A percentile compares a stretch with the other conserved stretches of the same genome.
Evolutionary conservation across 2,329 filamentous ascomycete species (phyloP).

Genomic region (Chaetomium sp.): DNA sequence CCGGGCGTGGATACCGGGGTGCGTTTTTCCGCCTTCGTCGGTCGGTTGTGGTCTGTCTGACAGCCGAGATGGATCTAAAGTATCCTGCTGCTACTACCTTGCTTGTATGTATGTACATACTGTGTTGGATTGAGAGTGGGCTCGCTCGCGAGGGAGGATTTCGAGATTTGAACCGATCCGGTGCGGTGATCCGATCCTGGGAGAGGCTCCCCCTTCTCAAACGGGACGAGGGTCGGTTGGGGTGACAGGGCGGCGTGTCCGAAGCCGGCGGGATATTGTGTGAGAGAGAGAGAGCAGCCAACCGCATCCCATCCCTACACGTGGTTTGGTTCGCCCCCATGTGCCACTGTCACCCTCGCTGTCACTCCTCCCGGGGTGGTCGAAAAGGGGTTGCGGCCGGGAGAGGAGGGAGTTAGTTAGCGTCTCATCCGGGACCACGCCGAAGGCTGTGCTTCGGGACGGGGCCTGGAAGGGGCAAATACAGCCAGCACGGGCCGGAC

Average conservation of each 20-base stretch:
- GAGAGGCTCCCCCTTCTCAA: neutral
- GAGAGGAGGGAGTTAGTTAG: neutral
- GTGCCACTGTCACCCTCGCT: neutral
- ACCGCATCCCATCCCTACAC: neutral
- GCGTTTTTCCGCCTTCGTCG: neutral
- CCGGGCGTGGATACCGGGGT: neutral
- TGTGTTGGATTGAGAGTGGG: neutral
- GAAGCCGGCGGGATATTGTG: neutral
- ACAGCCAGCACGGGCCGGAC: constrained; percentile 14
- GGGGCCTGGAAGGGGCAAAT: neutral
- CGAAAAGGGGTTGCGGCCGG: constrained; percentile 1
- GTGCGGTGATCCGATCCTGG: constrained; percentile 1
- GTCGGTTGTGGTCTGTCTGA: neutral
- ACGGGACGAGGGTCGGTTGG: neutral
- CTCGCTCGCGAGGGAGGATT: neutral
- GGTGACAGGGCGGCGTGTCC: constrained; percentile 3
- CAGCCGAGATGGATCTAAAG: neutral
- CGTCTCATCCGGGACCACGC: neutral
- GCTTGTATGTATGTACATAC: neutral
- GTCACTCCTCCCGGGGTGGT: constrained; percentile 5
- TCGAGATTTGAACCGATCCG: neutral
- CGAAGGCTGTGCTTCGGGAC: constrained; percentile 1
- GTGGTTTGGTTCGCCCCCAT: neutral
- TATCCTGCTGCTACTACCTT: neutral
- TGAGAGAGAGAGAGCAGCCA: neutral